phyloP scores from a whole-genome alignment of 2,329 filamentous ascomycete species.

The Emericellopsis cladophorae region DNA sequence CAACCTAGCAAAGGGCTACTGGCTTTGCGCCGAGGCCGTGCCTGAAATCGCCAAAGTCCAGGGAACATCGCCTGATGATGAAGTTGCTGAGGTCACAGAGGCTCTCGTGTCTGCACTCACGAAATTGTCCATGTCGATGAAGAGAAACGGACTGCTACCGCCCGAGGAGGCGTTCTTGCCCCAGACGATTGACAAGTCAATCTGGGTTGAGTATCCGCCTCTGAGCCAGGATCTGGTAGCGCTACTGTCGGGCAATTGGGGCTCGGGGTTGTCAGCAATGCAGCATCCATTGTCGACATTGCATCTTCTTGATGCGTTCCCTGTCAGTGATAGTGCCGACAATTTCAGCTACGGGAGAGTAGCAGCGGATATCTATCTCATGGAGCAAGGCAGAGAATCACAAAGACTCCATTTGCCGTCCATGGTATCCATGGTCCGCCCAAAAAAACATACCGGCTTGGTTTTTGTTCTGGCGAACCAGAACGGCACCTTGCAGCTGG shows the following conservation, averaged over 20 bases:
- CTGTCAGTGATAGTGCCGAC: constrained; percentile 60
- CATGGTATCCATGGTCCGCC: constrained; percentile 62
- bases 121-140: constrained; percentile 71
- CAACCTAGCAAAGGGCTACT: constrained; percentile 75
- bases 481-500: constrained; percentile 62
- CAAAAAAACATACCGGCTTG: constrained; percentile 54
- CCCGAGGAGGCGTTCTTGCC: constrained; percentile 57
- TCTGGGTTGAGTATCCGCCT: constrained; percentile 70
- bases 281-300: constrained; percentile 32
- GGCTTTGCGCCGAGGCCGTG: constrained; percentile 52
- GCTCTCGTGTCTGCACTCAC: constrained; percentile 52
- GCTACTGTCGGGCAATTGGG: constrained; percentile 52
- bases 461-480: constrained; percentile 69
- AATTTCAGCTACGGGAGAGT: constrained; percentile 73
- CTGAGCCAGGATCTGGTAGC: constrained; percentile 60
- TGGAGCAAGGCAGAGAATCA: constrained; percentile 57
- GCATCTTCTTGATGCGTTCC: constrained; percentile 55
- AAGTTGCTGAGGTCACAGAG: constrained; percentile 40
- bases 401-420: constrained; percentile 60
- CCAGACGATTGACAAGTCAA: constrained; percentile 65
- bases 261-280: constrained; percentile 32
- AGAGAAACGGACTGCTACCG: constrained; percentile 67
- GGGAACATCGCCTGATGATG: constrained; percentile 26
- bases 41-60: constrained; percentile 33
- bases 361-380: constrained; percentile 60